phyloP scores from a whole-genome alignment of 306 rosid species.

The Quercus cerris region DNA sequence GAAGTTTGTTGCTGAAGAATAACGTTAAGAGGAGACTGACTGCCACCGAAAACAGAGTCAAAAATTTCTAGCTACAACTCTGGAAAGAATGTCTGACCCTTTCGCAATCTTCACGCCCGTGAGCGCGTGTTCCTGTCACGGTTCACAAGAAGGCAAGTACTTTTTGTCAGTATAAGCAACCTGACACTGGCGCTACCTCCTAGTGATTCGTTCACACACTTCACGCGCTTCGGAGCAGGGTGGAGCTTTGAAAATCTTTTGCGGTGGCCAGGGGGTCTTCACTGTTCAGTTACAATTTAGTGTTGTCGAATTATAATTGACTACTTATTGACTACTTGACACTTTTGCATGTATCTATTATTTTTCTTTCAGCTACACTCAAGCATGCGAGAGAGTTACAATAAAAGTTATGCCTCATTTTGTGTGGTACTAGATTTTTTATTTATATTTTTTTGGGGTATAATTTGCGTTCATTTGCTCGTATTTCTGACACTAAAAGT shows the following conservation, averaged over 20 bases:
- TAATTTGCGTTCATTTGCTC: not conserved
- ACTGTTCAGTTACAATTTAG: too few relatives aligned
- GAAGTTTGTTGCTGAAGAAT: not conserved
- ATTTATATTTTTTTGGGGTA: too few relatives aligned
- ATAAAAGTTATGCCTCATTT: rapidly evolving
- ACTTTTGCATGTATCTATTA: rapidly evolving
- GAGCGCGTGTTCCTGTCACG: slow-evolving; percentile 19
- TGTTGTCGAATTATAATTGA: rapidly evolving
- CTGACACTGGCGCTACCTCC: slow-evolving; percentile 25
- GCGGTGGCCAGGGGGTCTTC: not conserved
- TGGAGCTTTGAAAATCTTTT: slow-evolving; percentile 38
- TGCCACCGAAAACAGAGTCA: slow-evolving; percentile 23
- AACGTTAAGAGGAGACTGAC: slow-evolving; percentile 24
- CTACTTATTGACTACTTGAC: rapidly evolving
- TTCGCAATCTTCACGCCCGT: slow-evolving; percentile 35
- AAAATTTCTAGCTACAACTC: slow-evolving; percentile 4
- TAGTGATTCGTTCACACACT: slow-evolving; percentile 23
- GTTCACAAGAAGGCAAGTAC: slow-evolving; percentile 21
- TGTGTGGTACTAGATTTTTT: not conserved
- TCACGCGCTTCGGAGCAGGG: slow-evolving; percentile 44
- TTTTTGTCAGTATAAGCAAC: slow-evolving; percentile 50
- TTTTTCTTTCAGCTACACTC: rapidly evolving
- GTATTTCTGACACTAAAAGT: not conserved
- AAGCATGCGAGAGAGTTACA: rapidly evolving
- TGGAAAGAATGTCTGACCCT: slow-evolving; percentile 30